A percentile compares a stretch with the other conserved stretches of the same genome.
These are phyloP conservation scores for Aeminium ludgeri DNA, from an alignment of 495 filamentous ascomycete genomes.

Conservation along the genomic window DNA sequence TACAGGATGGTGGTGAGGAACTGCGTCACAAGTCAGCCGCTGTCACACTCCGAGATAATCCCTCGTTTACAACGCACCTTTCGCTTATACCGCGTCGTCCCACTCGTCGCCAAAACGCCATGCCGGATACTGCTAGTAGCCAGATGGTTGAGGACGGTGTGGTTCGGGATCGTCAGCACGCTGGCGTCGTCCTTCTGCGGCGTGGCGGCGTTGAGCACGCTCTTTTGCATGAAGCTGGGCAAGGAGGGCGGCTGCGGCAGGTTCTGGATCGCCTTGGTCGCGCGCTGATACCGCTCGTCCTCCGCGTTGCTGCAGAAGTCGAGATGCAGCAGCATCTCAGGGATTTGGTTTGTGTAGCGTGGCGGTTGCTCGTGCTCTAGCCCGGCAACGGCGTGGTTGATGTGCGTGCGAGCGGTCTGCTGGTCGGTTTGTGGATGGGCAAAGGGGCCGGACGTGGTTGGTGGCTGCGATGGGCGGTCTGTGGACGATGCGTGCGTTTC, in stretches of 20 bases:
- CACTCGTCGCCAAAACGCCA: conserved; percentile 86
- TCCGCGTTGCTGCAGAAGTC: conserved; percentile 47
- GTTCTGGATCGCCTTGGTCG: conserved; percentile 50
- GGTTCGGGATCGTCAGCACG: conserved; percentile 88
- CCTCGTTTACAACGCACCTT: conserved; percentile 44
- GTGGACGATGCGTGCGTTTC: not conserved
- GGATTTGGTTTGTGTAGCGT: conserved; percentile 49
- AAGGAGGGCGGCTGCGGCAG: conserved; percentile 69
- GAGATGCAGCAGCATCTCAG: conserved; percentile 69
- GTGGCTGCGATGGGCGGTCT: not conserved
- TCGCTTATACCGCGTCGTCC: conserved; percentile 86
- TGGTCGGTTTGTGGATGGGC: not conserved
- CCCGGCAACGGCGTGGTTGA: too few species aligned
- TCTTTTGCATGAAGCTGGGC: conserved; percentile 83
- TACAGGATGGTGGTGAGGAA: conserved; percentile 97
- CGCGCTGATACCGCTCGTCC: conserved; percentile 52
- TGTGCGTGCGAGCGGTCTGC: not conserved
- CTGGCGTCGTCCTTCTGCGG: conserved; percentile 95
- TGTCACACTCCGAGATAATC: conserved; percentile 9
- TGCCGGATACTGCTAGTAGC: conserved; percentile 99
- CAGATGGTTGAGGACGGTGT: conserved; percentile 90
- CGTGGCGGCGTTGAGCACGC: conserved; percentile 77
- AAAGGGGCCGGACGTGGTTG: too few species aligned
- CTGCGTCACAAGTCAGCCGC: conserved; percentile 31
- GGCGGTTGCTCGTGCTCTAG: conserved; percentile 14